Percentiles rank a stretch among this genome's conserved stretches.
These are phyloP conservation scores for Clonostachys byssicola DNA, from an alignment of 2,329 filamentous ascomycete species.

Conservation along the genomic window DNA sequence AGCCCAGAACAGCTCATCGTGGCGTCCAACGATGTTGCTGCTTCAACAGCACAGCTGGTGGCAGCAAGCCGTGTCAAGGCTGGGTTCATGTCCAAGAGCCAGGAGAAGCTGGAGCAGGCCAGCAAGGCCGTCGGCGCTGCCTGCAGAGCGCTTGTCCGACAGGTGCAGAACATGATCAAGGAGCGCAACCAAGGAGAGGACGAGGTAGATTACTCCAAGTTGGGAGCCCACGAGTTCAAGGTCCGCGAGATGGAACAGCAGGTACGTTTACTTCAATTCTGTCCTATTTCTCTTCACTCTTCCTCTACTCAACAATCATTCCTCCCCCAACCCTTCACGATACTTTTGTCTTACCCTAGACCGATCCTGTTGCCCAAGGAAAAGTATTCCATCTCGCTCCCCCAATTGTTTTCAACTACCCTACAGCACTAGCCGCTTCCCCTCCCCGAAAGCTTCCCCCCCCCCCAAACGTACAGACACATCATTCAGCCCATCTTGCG, in stretches of 20 bases:
- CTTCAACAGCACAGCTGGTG: conserved; percentile 93
- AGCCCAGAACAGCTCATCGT: conserved; percentile 97
- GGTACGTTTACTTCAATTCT: conserved; percentile 47
- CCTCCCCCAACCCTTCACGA: not conserved
- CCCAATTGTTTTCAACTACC: no score
- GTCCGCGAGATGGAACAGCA: conserved; percentile 99
- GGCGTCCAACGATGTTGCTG: conserved; percentile 93
- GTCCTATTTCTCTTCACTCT: not conserved
- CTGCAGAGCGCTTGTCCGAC: conserved; percentile 81
- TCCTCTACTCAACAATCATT: not conserved
- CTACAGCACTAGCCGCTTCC: no score
- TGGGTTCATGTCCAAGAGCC: conserved; percentile 95
- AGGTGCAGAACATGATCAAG: conserved; percentile 92
- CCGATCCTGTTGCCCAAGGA: not conserved
- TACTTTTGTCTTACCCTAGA: not conserved
- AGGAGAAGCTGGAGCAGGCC: conserved; percentile 85
- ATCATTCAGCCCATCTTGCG: no score
- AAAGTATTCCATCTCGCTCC: not conserved
- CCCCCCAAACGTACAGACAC: no score
- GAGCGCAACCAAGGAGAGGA: conserved; percentile 81
- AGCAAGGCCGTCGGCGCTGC: conserved; percentile 90
- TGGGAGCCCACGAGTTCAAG: conserved; percentile 96
- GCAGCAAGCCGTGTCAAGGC: conserved; percentile 95
- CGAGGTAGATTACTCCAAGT: conserved; percentile 78
- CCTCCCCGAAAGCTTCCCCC: no score